Conservation (phyloP, 441 rosid genomes). For the Pelargonium cotyledonis region DNA sequence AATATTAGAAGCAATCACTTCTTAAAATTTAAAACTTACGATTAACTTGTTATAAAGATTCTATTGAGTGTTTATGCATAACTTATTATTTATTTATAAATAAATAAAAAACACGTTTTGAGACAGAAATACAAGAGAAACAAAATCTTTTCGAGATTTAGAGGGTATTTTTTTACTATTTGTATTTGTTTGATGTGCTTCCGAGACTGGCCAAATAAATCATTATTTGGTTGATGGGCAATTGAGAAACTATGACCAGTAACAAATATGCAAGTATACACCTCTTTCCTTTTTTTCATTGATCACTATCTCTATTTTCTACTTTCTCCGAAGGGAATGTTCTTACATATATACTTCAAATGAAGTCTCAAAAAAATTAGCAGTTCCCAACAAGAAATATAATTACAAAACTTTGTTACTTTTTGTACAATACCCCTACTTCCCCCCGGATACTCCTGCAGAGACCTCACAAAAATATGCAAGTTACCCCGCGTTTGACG, state of each 20-base stretch:
- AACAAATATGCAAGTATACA: neutral
- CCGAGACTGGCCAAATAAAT: no score
- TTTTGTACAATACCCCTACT: conserved; percentile 6
- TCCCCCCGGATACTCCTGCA: conserved; percentile 12
- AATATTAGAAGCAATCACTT: no score
- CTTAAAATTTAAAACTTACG: neutral
- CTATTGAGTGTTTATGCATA: no score
- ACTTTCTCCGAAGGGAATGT: conserved; percentile 17
- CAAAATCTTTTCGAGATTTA: no score
- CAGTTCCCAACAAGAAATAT: conserved; percentile 20
- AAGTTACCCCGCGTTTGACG: neutral
- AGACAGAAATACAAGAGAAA: no score
- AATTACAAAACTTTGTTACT: conserved; percentile 20
- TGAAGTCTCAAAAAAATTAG: conserved; percentile 10
- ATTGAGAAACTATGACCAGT: neutral
- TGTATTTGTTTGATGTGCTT: no score
- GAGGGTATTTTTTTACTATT: no score
- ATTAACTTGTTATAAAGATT: no score
- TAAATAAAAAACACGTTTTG: no score
- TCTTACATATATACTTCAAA: conserved; percentile 10
- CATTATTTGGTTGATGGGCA: no score
- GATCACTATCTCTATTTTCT: conserved; percentile 15
- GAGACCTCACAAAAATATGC: neutral
- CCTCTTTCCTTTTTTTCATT: conserved; percentile 8
- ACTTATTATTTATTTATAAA: no score